Evolutionary conservation across 1,139 yeast species (phyloP).

Genomic region (Yamadazyma diddensiae): DNA sequence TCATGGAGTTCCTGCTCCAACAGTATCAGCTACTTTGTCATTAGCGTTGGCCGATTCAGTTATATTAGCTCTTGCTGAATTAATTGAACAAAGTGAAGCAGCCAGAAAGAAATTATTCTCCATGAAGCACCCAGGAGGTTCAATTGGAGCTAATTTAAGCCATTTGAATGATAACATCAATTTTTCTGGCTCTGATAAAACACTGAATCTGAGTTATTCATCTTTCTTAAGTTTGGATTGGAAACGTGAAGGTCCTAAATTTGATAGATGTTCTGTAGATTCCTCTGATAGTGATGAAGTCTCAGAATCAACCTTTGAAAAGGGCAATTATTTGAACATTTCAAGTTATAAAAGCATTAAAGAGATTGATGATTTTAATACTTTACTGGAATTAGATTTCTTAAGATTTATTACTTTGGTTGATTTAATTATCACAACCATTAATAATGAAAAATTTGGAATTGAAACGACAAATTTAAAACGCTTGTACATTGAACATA

Average conservation of each 20-base stretch:
- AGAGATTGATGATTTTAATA: background rate
- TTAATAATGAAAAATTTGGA: conserved; percentile 16
- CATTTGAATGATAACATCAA: conserved; percentile 30
- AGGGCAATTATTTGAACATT: no score
- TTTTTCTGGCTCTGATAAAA: conserved; percentile 3
- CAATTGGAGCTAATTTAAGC: conserved; percentile 63
- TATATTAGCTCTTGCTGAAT: conserved; percentile 67
- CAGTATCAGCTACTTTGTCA: conserved; percentile 77
- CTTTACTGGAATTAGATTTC: conserved; percentile 21
- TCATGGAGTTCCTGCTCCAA: conserved; percentile 89
- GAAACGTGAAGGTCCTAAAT: conserved; percentile 13
- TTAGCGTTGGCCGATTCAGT: conserved; percentile 78
- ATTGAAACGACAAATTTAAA: conserved; percentile 20
- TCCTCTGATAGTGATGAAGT: conserved; percentile 24
- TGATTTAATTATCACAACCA: conserved; percentile 21
- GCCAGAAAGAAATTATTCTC: conserved; percentile 59
- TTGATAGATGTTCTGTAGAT: conserved; percentile 13
- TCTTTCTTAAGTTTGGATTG: conserved; percentile 31
- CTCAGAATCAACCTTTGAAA: background rate
- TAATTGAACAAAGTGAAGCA: conserved; percentile 54
- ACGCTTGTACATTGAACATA: conserved; percentile 16
- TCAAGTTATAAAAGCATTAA: no score
- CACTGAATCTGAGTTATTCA: conserved; percentile 20
- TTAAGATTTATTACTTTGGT: conserved; percentile 30
- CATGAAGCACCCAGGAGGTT: conserved; percentile 85